phyloP scores from a whole-genome alignment of 148 eudicot species.

The Diospyros kaki region DNA sequence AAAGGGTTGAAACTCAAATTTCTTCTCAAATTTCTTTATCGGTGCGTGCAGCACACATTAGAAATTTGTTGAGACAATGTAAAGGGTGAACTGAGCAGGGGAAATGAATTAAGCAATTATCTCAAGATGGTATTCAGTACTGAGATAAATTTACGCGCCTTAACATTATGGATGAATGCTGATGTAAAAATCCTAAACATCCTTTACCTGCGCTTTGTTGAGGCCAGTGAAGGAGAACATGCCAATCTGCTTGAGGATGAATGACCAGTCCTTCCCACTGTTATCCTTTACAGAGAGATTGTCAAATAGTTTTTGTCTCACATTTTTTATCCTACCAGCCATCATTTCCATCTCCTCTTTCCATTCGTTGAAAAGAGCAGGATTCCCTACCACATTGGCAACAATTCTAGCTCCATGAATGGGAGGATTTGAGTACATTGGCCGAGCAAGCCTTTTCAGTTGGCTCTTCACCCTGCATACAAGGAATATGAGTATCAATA shows the following conservation, averaged over 20 bases:
- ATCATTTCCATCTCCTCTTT: conserved; percentile 88
- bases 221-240: conserved; percentile 94
- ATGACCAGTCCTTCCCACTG: conserved; percentile 96
- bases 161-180: not conserved
- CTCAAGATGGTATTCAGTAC: not conserved
- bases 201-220: conserved; percentile 77
- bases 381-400: conserved; percentile 71
- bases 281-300: conserved; percentile 62
- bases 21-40: too few species aligned
- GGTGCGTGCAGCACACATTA: too few species aligned
- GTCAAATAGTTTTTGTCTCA: conserved; percentile 68
- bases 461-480: conserved; percentile 83
- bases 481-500: not conserved
- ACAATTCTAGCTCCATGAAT: conserved; percentile 93
- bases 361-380: conserved; percentile 76
- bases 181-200: not conserved
- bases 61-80: not conserved
- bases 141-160: not conserved
- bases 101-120: not conserved
- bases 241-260: conserved; percentile 82
- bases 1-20: too few species aligned
- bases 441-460: conserved; percentile 85
- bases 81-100: not conserved
- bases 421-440: conserved; percentile 99
- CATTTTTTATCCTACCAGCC: conserved; percentile 82